Percentiles rank a stretch among this genome's conserved stretches.
Conservation (phyloP, 2,329 filamentous ascomycete species). For the Penicillium sp. region DNA sequence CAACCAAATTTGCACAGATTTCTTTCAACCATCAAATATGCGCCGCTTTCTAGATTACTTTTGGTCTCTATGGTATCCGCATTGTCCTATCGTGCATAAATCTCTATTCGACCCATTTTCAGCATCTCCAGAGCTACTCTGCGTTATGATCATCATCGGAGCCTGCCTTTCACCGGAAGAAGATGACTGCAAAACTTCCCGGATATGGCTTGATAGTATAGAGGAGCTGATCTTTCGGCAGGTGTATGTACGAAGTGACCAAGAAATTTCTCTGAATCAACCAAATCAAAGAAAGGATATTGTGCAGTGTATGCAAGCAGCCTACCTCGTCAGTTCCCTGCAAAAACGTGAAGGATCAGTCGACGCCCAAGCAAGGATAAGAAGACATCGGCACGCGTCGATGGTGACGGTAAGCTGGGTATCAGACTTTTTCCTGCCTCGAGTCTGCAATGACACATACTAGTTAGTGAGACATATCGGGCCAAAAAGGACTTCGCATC, state of each 20-base stretch:
- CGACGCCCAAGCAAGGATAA: conserved; percentile 23
- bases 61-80: conserved; percentile 36
- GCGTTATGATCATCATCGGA: conserved; percentile 33
- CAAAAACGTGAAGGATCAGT: conserved; percentile 30
- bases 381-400: conserved; percentile 26
- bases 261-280: neutral
- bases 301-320: conserved; percentile 27
- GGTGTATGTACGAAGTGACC: conserved; percentile 11
- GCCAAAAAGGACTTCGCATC: conserved; percentile 20
- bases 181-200: conserved; percentile 18
- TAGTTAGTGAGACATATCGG: conserved; percentile 26
- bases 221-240: conserved; percentile 29
- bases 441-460: neutral
- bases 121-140: conserved; percentile 22
- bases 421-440: neutral
- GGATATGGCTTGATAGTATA: conserved; percentile 24
- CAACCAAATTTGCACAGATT: conserved; percentile 13
- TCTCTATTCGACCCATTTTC: conserved; percentile 26
- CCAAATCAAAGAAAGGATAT: conserved; percentile 15
- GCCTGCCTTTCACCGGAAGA: conserved; percentile 29
- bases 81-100: conserved; percentile 34
- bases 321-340: conserved; percentile 28
- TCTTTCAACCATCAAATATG: conserved; percentile 29
- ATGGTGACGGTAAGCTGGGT: conserved; percentile 26
- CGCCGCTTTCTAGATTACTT: conserved; percentile 30